Evolutionary conservation across 1,284 basidiomycete species (phyloP).

Genomic region (Abortiporus biennis): DNA sequence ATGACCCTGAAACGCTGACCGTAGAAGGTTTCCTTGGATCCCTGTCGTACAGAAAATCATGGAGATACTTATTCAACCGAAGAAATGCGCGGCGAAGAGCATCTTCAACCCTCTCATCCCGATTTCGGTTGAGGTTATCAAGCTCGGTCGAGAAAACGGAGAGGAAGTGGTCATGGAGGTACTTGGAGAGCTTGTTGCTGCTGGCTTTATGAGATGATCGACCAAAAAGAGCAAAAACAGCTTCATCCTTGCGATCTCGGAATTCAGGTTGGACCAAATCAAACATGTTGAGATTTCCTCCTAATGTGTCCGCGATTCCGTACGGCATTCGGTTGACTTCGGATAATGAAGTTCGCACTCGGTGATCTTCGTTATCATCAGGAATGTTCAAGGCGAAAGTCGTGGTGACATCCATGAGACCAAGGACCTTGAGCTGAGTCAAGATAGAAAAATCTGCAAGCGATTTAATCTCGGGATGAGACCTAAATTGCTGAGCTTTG

Average conservation of each 20-base stretch:
- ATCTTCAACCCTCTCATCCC: slow-evolving; percentile 59
- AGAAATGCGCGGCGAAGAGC: slow-evolving; percentile 86
- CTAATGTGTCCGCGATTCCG: slow-evolving; percentile 95
- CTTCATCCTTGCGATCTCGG: slow-evolving; percentile 72
- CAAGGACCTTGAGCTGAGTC: slow-evolving; percentile 79
- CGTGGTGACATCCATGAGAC: slow-evolving; percentile 97
- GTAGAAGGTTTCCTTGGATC: slow-evolving; percentile 63
- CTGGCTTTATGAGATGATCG: slow-evolving; percentile 61
- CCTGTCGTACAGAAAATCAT: slow-evolving; percentile 52
- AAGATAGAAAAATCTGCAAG: slow-evolving; percentile 88
- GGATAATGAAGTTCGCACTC: slow-evolving; percentile 89
- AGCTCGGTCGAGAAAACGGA: slow-evolving; percentile 57
- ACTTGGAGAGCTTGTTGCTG: slow-evolving; percentile 69
- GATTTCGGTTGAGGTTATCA: slow-evolving; percentile 37
- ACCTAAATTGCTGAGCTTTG: slow-evolving; percentile 25
- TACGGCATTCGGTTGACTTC: slow-evolving; percentile 94
- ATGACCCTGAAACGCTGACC: slow-evolving; percentile 43
- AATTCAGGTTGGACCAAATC: slow-evolving; percentile 93
- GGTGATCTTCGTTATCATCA: slow-evolving; percentile 88
- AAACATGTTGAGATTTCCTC: slow-evolving; percentile 80
- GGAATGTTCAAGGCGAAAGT: slow-evolving; percentile 75
- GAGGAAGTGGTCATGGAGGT: slow-evolving; percentile 77
- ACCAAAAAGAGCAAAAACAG: slow-evolving; percentile 97
- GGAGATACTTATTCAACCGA: slow-evolving; percentile 74
- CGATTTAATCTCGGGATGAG: slow-evolving; percentile 26